These are phyloP conservation scores for Candida ascalaphidarum DNA, from an alignment of 805 yeast genomes.

Conservation along the genomic window DNA sequence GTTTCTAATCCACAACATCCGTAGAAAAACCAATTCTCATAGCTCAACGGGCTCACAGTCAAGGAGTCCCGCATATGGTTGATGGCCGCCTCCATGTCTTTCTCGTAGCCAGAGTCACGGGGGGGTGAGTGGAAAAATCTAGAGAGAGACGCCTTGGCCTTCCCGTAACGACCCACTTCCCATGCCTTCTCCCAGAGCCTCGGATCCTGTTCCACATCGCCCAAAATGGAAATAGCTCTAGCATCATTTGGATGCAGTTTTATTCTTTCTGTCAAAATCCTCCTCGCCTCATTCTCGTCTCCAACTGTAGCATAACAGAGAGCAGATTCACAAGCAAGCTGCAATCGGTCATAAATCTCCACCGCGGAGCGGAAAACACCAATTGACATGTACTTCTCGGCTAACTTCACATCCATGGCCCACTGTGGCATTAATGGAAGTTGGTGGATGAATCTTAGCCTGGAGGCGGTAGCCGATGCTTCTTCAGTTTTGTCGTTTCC, in stretches of 20 bases:
- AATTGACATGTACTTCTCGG: conserved; percentile 77
- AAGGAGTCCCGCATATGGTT: conserved; percentile 69
- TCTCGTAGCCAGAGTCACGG: conserved; percentile 36
- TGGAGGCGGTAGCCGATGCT: conserved; percentile 34
- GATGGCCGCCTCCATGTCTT: conserved; percentile 48
- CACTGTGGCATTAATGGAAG: conserved; percentile 77
- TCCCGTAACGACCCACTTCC: conserved; percentile 73
- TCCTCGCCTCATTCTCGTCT: conserved; percentile 57
- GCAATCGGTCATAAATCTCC: conserved; percentile 76
- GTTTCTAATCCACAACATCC: conserved; percentile 85
- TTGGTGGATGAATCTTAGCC: conserved; percentile 65
- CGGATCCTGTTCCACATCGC: conserved; percentile 78
- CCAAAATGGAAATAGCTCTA: conserved; percentile 73
- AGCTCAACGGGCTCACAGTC: conserved; percentile 60
- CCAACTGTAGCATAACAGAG: conserved; percentile 85
- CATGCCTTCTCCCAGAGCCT: conserved; percentile 76
- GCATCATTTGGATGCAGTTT: conserved; percentile 62
- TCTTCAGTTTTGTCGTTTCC: conserved; percentile 14
- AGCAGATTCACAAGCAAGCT: conserved; percentile 75
- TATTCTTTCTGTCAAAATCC: conserved; percentile 47
- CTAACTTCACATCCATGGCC: conserved; percentile 73
- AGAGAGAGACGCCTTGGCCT: conserved; percentile 80
- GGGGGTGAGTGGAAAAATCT: conserved; percentile 66
- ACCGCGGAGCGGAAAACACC: conserved; percentile 84
- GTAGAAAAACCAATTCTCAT: conserved; percentile 84